Conservation (phyloP, 1,284 basidiomycete genomes). For the Ceratobasidium sp. region DNA sequence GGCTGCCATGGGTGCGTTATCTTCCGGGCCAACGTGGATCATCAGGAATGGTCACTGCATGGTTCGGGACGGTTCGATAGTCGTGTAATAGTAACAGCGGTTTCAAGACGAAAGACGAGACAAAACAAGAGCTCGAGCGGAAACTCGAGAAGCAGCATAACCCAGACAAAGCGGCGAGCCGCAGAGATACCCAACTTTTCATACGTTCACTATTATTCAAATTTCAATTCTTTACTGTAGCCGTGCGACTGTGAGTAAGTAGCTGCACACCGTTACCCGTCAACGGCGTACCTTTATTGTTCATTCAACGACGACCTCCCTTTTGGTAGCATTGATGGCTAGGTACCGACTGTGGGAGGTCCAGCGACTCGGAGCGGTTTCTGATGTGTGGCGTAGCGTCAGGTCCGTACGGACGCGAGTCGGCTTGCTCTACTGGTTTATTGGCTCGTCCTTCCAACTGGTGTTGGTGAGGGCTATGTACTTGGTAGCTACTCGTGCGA, state of each 20-base stretch:
- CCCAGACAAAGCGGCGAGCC: not conserved
- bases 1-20: not conserved
- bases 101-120: not conserved
- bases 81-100: not conserved
- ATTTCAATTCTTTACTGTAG: not conserved
- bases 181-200: not conserved
- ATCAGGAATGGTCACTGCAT: not conserved
- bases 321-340: not conserved
- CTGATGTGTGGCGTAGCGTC: not conserved
- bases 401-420: not conserved
- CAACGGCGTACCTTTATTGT: not conserved
- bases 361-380: not conserved
- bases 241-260: not conserved
- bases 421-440: constrained; percentile 1
- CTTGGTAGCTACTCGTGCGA: not conserved
- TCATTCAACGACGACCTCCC: not conserved
- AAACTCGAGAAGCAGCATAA: not conserved
- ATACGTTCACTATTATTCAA: not conserved
- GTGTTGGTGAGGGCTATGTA: not conserved
- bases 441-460: not conserved
- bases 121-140: not conserved
- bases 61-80: not conserved
- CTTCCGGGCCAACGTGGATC: not conserved
- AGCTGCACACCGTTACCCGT: not conserved
- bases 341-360: not conserved